Evolutionary conservation across 164 flowering plant genomes (phyloP).

Genomic region (Nymphaea thermarum): DNA sequence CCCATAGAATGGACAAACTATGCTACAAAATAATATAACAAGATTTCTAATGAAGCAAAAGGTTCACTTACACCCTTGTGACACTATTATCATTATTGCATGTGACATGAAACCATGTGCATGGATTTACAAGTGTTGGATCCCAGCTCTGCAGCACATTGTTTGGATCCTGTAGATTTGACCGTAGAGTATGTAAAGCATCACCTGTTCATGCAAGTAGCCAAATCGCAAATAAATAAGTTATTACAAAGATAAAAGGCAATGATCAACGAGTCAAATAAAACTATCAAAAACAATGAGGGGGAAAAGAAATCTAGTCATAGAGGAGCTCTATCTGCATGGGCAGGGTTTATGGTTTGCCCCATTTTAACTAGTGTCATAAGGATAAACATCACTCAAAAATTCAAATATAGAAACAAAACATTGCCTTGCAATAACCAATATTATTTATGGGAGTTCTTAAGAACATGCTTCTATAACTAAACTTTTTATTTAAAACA

Average conservation of each 20-base stretch:
- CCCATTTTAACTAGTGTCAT: no score
- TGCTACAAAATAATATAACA: neutral
- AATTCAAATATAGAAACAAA: no score
- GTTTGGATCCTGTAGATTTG: conserved; percentile 69
- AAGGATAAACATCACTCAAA: no score
- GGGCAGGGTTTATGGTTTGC: no score
- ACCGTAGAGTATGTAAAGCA: conserved; percentile 65
- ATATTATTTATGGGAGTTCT: no score
- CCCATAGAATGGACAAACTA: neutral
- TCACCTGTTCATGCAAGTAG: conserved; percentile 47
- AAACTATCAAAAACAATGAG: neutral
- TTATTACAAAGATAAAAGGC: no score
- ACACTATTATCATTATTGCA: conserved; percentile 92
- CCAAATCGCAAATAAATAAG: neutral
- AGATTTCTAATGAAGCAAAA: neutral
- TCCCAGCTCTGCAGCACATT: conserved; percentile 95
- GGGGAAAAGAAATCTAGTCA: no score
- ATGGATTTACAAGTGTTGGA: conserved; percentile 89
- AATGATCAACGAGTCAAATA: neutral
- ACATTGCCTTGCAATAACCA: no score
- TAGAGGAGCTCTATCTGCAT: no score
- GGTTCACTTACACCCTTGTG: conserved; percentile 68
- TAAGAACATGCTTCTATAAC: no score
- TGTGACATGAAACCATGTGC: conserved; percentile 96
- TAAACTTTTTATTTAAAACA: no score